These are phyloP conservation scores for Diaporthe sp. DNA, from an alignment of 2,329 filamentous ascomycete genomes.

Conservation along the genomic window DNA sequence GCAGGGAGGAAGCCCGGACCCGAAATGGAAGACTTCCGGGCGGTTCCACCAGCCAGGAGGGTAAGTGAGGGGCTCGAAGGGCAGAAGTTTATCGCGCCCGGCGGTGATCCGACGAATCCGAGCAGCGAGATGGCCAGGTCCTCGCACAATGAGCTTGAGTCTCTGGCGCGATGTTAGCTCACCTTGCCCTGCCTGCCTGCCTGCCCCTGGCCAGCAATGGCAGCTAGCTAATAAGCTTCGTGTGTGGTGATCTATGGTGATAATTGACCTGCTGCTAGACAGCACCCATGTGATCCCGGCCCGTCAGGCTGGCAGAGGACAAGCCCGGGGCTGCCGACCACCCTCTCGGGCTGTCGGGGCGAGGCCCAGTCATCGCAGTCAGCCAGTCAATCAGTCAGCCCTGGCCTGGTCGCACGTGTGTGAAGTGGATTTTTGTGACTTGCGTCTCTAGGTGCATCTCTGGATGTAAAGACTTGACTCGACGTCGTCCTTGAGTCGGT, in stretches of 20 bases:
- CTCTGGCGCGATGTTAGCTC: background rate
- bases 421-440: slow-evolving; percentile 6
- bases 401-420: background rate
- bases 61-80: background rate
- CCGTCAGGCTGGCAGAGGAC: background rate
- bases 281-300: background rate
- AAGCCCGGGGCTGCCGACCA: slow-evolving; percentile 18
- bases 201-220: background rate
- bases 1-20: background rate
- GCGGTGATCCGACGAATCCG: slow-evolving; percentile 20
- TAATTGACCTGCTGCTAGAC: background rate
- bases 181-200: background rate
- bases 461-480: slow-evolving; percentile 20
- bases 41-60: background rate
- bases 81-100: slow-evolving; percentile 9
- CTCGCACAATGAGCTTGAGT: slow-evolving; percentile 12
- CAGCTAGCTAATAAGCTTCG: slow-evolving; percentile 16
- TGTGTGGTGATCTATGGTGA: background rate
- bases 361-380: background rate
- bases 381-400: background rate
- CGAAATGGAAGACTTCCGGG: slow-evolving; percentile 17
- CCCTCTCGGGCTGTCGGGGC: background rate
- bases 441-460: slow-evolving; percentile 32
- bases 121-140: slow-evolving; percentile 3
- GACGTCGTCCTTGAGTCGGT: background rate